Evolutionary conservation across 2,329 filamentous ascomycete genomes (phyloP), one percentile per base, ranked within the genome.

Genomic region (Penicillium hordei): DNA sequence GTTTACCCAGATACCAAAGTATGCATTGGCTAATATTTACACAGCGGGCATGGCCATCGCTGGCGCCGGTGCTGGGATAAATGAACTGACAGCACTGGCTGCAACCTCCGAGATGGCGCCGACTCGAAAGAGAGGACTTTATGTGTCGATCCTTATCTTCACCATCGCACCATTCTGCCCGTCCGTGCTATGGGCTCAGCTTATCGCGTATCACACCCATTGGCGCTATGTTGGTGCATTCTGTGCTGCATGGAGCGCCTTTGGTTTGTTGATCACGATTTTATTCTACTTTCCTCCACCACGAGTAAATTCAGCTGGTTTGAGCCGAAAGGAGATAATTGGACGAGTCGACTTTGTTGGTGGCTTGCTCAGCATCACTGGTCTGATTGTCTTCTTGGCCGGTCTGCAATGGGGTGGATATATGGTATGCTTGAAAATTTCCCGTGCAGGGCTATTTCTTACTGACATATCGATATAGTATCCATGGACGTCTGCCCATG

Each of bases 71-170:
- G 86, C 86, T 12, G 87, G 87, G 15, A 81, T 89, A 59, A 86
- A 86, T 63, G 87, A 89, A 70, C 76, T 90, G 34, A 89, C 86
- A 6, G 86, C 87, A 5, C 76, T 90, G 9, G 86, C 87, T 29
- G 87, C 82, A 34, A 87, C 86, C 1, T 85, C 86, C 2, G 87
- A 90, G 68, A 79, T 90, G 59, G 88, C 86, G 0, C 87, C 88
- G 1, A 84, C 84, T 21, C 78, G 82, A 19, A 84, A 88, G 70
- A 82, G 88, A 48, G 87, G 85, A 31, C 81, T 81, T 66, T 89
- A 88, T 66, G 82, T 88, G 25, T 82, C 83, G 13, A 70, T 80
- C 0, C 73, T 89, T 15, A 81, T 87, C 45, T 80, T 87, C 65
- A 85, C 82, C 54, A 86, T 88, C 57, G 61, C 86, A 1, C 86